Evolutionary conservation across 768 basidiomycete species (phyloP).

Genomic region (Termitomyces sp.): DNA sequence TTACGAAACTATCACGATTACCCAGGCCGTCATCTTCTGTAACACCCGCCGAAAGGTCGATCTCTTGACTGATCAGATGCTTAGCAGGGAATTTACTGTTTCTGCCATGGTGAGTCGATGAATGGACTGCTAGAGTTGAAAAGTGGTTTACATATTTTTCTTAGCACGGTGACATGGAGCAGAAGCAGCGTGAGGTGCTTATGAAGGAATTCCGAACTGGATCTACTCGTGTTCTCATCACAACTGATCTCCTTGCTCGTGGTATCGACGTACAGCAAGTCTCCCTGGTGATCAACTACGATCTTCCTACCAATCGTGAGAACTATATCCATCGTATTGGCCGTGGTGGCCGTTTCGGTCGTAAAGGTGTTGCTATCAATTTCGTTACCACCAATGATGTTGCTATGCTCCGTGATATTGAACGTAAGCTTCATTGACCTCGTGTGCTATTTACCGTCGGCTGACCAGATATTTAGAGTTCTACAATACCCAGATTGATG

Average conservation of each 20-base stretch:
- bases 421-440: conserved; percentile 55
- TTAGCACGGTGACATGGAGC: conserved; percentile 98
- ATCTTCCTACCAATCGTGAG: conserved; percentile 89
- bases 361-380: conserved; percentile 98
- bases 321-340: conserved; percentile 99
- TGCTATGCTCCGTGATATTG: conserved; percentile 87
- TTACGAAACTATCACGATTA: conserved; percentile 98
- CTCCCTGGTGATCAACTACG: conserved; percentile 93
- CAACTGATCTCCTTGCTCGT: conserved; percentile 95
- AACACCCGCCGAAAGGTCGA: conserved; percentile 99
- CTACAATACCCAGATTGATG: conserved; percentile 96
- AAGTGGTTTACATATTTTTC: conserved; percentile 13
- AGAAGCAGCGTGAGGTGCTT: conserved; percentile 92
- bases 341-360: conserved; percentile 94
- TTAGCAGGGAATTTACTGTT: conserved; percentile 93
- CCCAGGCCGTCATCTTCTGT: conserved; percentile 99
- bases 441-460: neutral
- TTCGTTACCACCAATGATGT: conserved; percentile 97
- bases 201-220: conserved; percentile 99
- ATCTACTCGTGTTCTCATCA: conserved; percentile 96
- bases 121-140: neutral
- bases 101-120: conserved; percentile 79
- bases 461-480: conserved; percentile 48
- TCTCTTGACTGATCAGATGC: conserved; percentile 98
- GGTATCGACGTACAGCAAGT: conserved; percentile 99